Base-by-base conservation (phyloP, 163 green algal species). In the Chlorella variabilis region DNA sequence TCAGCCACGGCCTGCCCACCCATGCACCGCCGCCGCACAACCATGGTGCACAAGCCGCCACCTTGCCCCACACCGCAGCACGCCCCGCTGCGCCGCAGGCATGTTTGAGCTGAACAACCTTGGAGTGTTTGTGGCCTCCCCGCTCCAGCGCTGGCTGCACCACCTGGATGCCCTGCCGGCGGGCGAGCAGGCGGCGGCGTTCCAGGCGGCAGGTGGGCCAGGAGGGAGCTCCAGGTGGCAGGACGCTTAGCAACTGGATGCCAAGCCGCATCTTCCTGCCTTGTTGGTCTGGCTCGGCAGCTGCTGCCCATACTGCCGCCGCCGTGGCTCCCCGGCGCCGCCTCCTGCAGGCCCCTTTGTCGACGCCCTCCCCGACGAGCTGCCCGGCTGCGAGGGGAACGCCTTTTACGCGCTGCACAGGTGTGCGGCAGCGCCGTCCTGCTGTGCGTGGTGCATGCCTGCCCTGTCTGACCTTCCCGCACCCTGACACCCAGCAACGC, bases 41-140 rank as follows among this genome's bases (percentile, higher is more conserved):
- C n/a, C n/a, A n/a, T n/a, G n/a, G n/a, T n/a, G n/a, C n/a, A n/a
- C n/a, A n/a, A n/a, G n/a, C n/a, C n/a, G n/a, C n/a, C n/a, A n/a
- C n/a, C n/a, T n/a, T n/a, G n/a, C n/a, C n/a, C n/a, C n/a, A n/a
- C n/a, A n/a, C n/a, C n/a, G n/a, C n/a, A n/a, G n/a, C n/a, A n/a
- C n/a, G n/a, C n/a, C 31, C 21, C 2, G 41, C 29, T 29, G 23
- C 27, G 33, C 83, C 23, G 56, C 85, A 62, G 96, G 96, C 77
- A 97, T 98, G 92, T 98, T 98, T 88, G 96, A 98, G 91, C 87
- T 98, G 25, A 99, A 99, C 91, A 98, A 99, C 88, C 86, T 98
- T 20, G 85, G 80, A 4, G 59, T 97, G 15, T 79, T 82, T 13
- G 92, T 97, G 59, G 68, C 85, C 59, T 87, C 84, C 11, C 93